Evolutionary conservation across 1,284 basidiomycete genomes (phyloP).

Genomic region (Earliella scabrosa): DNA sequence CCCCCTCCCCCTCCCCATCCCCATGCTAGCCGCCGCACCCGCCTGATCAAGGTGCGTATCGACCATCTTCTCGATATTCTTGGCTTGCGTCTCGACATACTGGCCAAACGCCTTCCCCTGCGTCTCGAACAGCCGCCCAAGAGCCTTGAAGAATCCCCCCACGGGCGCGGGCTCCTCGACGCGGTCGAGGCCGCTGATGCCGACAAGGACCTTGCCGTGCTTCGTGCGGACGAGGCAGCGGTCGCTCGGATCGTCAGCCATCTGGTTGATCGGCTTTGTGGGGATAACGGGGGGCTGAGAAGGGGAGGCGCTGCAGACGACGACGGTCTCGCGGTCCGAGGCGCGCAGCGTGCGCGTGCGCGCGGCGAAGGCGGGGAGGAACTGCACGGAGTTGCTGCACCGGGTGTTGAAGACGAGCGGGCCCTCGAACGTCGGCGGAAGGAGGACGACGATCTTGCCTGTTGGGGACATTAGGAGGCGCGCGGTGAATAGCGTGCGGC

Average conservation of each 20-base stretch:
- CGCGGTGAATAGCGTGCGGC: neutral
- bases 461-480: neutral
- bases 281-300: conserved; percentile 1
- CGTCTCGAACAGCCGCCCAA: conserved; percentile 27
- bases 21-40: no score
- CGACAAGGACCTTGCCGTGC: conserved; percentile 31
- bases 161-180: conserved; percentile 16
- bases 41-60: no score
- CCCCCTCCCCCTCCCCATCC: no score
- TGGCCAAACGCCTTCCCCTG: conserved; percentile 17
- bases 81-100: conserved; percentile 19
- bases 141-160: conserved; percentile 23
- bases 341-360: conserved; percentile 31
- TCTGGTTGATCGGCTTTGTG: conserved; percentile 6
- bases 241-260: conserved; percentile 17
- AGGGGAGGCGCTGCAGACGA: conserved; percentile 26
- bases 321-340: conserved; percentile 30
- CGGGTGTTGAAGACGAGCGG: conserved; percentile 28
- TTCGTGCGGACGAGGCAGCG: conserved; percentile 28
- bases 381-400: conserved; percentile 22
- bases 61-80: conserved; percentile 11
- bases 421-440: conserved; percentile 34
- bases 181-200: conserved; percentile 33
- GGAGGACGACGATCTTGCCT: conserved; percentile 31
- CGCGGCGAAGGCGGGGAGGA: conserved; percentile 33